These are phyloP conservation scores for Linum lewisii DNA, from an alignment of 345 rosid species.

Conservation along the genomic window DNA sequence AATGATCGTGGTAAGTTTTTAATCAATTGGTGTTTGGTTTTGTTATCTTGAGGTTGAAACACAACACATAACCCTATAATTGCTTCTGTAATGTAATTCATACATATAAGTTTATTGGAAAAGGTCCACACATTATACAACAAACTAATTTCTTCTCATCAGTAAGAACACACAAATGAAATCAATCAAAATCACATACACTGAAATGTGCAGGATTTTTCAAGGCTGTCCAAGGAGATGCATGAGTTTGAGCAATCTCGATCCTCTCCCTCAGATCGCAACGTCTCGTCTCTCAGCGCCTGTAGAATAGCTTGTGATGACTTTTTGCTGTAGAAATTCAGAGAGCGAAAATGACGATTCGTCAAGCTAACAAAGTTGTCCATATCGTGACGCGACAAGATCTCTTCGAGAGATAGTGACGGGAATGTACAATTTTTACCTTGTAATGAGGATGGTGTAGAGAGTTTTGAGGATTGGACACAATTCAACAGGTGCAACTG, in stretches of 20 bases:
- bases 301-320: slow-evolving; percentile 71
- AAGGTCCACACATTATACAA: background rate
- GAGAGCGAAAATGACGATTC: background rate
- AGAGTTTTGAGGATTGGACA: slow-evolving; percentile 85
- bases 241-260: slow-evolving; percentile 94
- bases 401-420: background rate
- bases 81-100: too few relatives aligned
- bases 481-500: slow-evolving; percentile 80
- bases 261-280: slow-evolving; percentile 96
- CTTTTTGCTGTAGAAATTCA: slow-evolving; percentile 49
- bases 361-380: background rate
- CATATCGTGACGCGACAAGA: background rate
- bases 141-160: too few relatives aligned
- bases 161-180: background rate
- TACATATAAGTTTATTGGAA: too few relatives aligned
- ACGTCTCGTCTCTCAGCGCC: slow-evolving; percentile 82
- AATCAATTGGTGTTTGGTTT: too few relatives aligned
- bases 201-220: background rate
- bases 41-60: too few relatives aligned
- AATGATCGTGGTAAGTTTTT: too few relatives aligned
- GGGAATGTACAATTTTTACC: slow-evolving; percentile 50
- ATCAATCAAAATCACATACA: background rate
- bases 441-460: slow-evolving; percentile 64
- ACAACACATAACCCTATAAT: too few relatives aligned
- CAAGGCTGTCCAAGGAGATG: slow-evolving; percentile 82